Evolutionary conservation across 495 filamentous ascomycete species (phyloP), one percentile per base, ranked within the genome.

Genomic region (Hyaloscypha finlandica): DNA sequence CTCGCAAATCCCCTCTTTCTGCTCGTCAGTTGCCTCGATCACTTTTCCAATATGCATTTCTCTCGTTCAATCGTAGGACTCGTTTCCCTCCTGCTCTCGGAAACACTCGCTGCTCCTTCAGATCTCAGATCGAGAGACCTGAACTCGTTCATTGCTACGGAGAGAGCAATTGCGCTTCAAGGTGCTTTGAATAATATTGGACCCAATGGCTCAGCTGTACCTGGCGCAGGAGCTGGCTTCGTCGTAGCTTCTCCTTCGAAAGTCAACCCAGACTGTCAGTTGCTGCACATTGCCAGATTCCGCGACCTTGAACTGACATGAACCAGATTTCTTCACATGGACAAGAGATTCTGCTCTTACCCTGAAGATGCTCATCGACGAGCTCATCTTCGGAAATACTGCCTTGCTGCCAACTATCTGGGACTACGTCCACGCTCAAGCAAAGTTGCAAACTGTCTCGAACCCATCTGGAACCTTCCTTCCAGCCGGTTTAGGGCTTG

Each of bases 161-260:
- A 81, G 66, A 73, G 74, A 63, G 60, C 53, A 16, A 68, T 81
- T 67, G 79, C 86, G 8, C 77, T 85, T 19, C 75, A 85, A 68
- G 81, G 83, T 25, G 73, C 85, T 6, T 75, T 89, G n/a, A 79
- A 84, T 68, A 89, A 89, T 68, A 84, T 87, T 65, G 85, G 86
- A 0, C 76, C 85, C 20, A 65, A 81, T 72, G 86, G 85, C 6
- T 66, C 73, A 14, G 73, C 75, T 51, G 80, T 77, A 29, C 55
- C 72, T 11, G 84, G 81, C 3, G 84, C 81, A n/a, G 73, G 74
- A 35, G 54, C 81, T 3, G 86, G 85, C 19, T 74, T 83, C 51
- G 80, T 88, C 6, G 75, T 88, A 60, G 86, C 86, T 11, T 85
- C 83, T 48, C 85, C 85, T 32, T 83, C 81, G 8, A 85, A 81